Conservation (phyloP, 257 asterid genomes). For the Osmanthus fragrans region DNA sequence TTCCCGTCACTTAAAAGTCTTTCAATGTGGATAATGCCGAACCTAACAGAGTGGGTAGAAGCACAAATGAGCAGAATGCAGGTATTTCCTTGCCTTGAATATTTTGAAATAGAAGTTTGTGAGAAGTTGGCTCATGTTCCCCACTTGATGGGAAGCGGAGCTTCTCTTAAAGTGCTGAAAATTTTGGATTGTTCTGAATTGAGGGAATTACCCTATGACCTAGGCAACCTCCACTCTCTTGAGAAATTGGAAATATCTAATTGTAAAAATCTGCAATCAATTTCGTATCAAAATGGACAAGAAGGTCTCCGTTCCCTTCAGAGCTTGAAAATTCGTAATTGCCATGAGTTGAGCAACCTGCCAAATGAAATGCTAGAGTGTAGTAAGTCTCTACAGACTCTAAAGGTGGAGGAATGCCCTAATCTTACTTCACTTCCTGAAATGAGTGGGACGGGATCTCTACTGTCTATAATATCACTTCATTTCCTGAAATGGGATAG, state of each 20-base stretch:
- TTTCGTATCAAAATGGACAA: not conserved
- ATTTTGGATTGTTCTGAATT: no score
- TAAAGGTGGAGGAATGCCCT: rapidly evolving
- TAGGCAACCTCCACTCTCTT: not conserved
- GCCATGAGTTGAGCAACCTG: not conserved
- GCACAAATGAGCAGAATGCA: not conserved
- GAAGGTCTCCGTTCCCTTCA: conserved; percentile 9
- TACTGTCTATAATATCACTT: no score
- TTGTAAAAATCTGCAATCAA: no score
- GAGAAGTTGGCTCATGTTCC: not conserved
- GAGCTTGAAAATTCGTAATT: not conserved
- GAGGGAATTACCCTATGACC: no score
- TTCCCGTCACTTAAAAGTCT: not conserved
- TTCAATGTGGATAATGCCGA: rapidly evolving
- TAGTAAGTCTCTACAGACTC: not conserved
- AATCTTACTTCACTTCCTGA: no score
- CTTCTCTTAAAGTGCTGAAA: not conserved
- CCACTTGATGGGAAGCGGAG: not conserved
- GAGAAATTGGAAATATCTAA: no score
- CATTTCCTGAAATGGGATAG: no score
- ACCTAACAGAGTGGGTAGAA: not conserved
- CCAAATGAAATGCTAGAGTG: no score
- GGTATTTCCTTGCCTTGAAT: conserved; percentile 29
- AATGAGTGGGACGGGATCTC: no score
- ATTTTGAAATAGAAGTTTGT: not conserved